These are phyloP conservation scores for Linanthus parryae DNA, from an alignment of 148 eudicot species.

Conservation along the genomic window DNA sequence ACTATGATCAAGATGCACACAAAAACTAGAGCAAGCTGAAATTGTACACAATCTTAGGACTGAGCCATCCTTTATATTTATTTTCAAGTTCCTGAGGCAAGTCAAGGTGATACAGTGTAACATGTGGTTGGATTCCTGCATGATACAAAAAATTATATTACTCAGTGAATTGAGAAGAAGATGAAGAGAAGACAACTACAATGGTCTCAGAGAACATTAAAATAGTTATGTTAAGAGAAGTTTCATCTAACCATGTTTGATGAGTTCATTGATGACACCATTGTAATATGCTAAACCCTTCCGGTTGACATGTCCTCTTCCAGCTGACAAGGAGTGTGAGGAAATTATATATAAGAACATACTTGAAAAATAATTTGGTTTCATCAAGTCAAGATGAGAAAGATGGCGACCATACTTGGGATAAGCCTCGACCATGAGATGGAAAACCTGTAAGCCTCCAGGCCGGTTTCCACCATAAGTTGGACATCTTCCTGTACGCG, in stretches of 20 bases:
- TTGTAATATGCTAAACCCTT: constrained; percentile 51
- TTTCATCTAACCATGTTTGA: constrained; percentile 45
- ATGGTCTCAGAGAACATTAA: no score
- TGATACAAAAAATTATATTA: not conserved
- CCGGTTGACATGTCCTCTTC: constrained; percentile 45
- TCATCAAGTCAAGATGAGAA: not conserved
- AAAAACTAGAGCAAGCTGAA: not conserved
- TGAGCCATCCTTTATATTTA: constrained; percentile 52
- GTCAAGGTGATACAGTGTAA: constrained; percentile 43
- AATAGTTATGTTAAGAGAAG: no score
- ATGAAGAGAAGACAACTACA: constrained; percentile 7
- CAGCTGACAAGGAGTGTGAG: constrained; percentile 23
- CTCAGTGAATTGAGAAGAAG: no score
- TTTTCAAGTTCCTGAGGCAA: constrained; percentile 55
- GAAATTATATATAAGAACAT: not conserved
- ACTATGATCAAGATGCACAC: not conserved
- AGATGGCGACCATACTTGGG: constrained; percentile 36
- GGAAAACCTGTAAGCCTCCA: constrained; percentile 61
- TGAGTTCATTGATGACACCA: constrained; percentile 40
- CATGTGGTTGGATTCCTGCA: constrained; percentile 52
- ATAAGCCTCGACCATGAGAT: constrained; percentile 72
- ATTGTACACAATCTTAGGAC: constrained; percentile 30
- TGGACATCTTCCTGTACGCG: constrained; percentile 53
- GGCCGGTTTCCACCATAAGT: constrained; percentile 49
- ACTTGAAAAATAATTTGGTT: not conserved